These are phyloP conservation scores for Pugionium cornutum DNA, from an alignment of 345 rosid genomes.

Conservation along the genomic window DNA sequence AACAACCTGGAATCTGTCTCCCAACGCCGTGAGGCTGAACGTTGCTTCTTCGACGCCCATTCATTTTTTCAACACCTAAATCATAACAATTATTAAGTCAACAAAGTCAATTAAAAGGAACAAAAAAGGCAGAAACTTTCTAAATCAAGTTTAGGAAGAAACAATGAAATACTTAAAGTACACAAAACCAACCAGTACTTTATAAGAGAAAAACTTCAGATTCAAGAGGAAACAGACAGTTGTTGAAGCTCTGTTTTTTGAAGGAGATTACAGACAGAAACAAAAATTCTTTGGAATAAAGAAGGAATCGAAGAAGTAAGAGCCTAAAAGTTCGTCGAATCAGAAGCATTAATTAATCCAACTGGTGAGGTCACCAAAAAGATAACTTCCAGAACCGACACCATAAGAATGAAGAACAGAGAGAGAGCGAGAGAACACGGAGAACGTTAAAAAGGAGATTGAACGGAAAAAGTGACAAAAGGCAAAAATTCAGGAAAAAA, in stretches of 20 bases:
- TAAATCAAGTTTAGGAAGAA: not conserved
- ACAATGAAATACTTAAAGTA: slow-evolving; percentile 1
- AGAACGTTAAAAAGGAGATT: slow-evolving; percentile 18
- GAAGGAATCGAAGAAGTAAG: slow-evolving; percentile 25
- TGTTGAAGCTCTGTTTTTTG: not conserved
- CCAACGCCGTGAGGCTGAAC: slow-evolving; percentile 44
- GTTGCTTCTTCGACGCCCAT: slow-evolving; percentile 50
- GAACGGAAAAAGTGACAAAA: slow-evolving; percentile 22
- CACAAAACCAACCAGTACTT: not conserved
- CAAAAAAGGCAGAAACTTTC: not conserved
- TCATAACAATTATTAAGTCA: slow-evolving; percentile 6
- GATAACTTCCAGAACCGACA: slow-evolving; percentile 36
- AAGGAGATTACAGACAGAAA: not conserved
- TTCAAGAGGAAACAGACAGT: not conserved
- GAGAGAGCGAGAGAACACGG: not conserved
- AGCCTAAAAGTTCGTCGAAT: slow-evolving; percentile 7
- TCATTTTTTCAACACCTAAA: slow-evolving; percentile 62
- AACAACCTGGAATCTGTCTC: slow-evolving; percentile 61
- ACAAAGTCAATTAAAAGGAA: slow-evolving; percentile 13
- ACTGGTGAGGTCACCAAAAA: not conserved
- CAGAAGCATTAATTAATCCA: slow-evolving; percentile 28
- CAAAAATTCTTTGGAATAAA: slow-evolving; percentile 21
- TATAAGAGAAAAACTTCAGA: slow-evolving; percentile 3
- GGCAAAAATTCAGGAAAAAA: slow-evolving; percentile 7
- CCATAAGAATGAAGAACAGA: slow-evolving; percentile 10